Base-by-base conservation (phyloP, 2,329 filamentous ascomycete genomes). In the Pseudocercospora musae region DNA sequence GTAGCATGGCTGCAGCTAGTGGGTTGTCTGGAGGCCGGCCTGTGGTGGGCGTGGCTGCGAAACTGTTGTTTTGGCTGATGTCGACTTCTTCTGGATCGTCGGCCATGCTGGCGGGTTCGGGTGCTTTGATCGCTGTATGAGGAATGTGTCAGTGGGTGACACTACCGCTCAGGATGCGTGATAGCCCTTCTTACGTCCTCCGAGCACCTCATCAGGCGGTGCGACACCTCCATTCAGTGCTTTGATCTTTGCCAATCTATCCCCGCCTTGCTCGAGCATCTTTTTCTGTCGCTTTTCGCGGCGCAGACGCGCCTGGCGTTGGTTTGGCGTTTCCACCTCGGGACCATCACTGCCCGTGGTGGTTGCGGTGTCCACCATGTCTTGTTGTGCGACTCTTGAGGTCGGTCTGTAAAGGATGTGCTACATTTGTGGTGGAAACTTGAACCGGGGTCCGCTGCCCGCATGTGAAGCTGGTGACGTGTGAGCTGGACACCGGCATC, bases 261-360 rank as follows among this genome's bases (percentile, higher is more conserved):
- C 84, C 18, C 86, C 85, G 61, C 89, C 90, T 63, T 88, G 87
- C 55, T 87, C 86, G 70, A 84, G 85, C 77, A 93, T 87, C 81
- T 93, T 94, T 62, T 89, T 90, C 75, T 92, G 88, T 54, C 90
- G 85, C 42, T 89, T 86, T 75, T 93, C 90, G 76, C 92, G 91
- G 69, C 91, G 88, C 62, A 91, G 81, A 52, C 90, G 87, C 40
- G 88, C 88, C 76, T 91, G 87, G 62, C 76, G 70, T 70, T 83
- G 81, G 10, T 76, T 77, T 2, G 79, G 76, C 7, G 79, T 78
- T 62, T 78, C 78, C 44, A 69, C 68, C 49, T 70, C 68, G 27
- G 69, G 66, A 8, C 63, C 64, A 21, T 68, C 68, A 48, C 64
- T 62, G 54, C 69, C 68, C 10, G 70, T 62, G 52, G 70, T 66